A percentile compares a stretch with the other conserved stretches of the same genome.
Conservation (phyloP, 108 stramenopile species). For the Fistulifera solaris region DNA sequence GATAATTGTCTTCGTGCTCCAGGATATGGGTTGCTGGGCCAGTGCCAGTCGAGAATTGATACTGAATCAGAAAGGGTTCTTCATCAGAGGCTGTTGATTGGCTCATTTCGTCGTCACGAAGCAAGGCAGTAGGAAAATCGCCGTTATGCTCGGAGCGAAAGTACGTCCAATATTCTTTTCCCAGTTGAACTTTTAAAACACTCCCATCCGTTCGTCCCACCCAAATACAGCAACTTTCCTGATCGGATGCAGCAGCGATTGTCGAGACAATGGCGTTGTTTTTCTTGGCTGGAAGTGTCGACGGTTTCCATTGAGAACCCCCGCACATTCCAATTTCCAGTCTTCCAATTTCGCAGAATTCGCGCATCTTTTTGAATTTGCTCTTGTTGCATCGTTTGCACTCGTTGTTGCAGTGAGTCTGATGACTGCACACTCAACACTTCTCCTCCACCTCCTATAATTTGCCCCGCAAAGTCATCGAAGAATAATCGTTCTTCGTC, state of each 20-base stretch:
- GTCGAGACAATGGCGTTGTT: background rate
- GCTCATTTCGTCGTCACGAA: slow-evolving; percentile 4
- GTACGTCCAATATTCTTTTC: slow-evolving; percentile 40
- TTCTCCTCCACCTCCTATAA: background rate
- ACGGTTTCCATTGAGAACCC: slow-evolving; percentile 19
- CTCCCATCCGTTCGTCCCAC: slow-evolving; percentile 51
- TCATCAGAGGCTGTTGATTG: background rate
- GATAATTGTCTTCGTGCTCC: background rate
- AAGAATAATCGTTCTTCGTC: background rate
- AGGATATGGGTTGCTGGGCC: background rate
- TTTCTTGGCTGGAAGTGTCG: background rate
- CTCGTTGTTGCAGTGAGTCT: slow-evolving; percentile 1
- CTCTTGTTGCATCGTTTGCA: slow-evolving; percentile 5
- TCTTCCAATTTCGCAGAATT: slow-evolving; percentile 16
- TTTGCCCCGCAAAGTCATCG: slow-evolving; percentile 2
- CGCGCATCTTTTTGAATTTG: slow-evolving; percentile 3
- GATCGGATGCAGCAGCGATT: background rate
- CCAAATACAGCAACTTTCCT: background rate
- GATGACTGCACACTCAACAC: background rate
- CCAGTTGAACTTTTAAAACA: slow-evolving; percentile 33
- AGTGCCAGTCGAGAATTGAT: background rate
- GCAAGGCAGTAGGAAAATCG: too few relatives aligned
- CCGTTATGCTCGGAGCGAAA: slow-evolving; percentile 10
- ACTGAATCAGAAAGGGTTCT: background rate
- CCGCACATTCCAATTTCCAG: slow-evolving; percentile 25